phyloP scores from a whole-genome alignment of 2,329 filamentous ascomycete species.

The Claviceps africana region DNA sequence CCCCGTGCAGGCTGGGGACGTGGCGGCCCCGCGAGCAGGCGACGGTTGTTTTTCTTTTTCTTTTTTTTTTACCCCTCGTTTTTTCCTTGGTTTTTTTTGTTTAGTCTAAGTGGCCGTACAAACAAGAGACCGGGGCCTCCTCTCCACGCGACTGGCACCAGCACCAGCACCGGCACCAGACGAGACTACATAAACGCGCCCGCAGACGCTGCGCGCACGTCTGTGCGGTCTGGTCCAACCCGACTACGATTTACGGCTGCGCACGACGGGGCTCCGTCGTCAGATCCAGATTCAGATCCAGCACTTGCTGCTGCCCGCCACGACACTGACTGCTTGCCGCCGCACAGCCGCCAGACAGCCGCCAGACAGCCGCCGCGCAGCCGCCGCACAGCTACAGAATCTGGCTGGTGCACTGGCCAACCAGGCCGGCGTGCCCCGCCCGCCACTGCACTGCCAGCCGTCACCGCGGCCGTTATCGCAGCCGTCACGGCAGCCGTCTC shows the following conservation, averaged over 20 bases:
- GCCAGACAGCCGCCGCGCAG: not conserved
- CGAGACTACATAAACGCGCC: slow-evolving; percentile 19
- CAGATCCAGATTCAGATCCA: too few species aligned
- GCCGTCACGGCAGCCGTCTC: not conserved
- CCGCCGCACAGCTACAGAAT: not conserved
- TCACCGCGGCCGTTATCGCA: slow-evolving; percentile 1
- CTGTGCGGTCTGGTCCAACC: not conserved
- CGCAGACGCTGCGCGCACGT: slow-evolving; percentile 12
- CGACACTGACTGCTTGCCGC: too few species aligned
- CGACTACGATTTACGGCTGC: slow-evolving; percentile 4
- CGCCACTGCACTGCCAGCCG: not conserved
- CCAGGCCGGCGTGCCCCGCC: not conserved
- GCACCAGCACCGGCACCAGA: too few species aligned
- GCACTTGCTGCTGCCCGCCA: too few species aligned
- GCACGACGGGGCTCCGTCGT: too few species aligned
- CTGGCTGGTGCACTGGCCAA: not conserved
- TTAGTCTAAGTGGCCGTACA: too few species aligned
- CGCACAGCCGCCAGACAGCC: not conserved
- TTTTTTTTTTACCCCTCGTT: too few species aligned
- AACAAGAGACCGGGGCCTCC: too few species aligned
- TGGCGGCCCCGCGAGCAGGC: too few species aligned
- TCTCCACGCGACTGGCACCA: too few species aligned
- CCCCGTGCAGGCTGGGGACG: too few species aligned
- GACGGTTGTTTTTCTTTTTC: too few species aligned
- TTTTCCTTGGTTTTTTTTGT: not conserved